These are phyloP conservation scores for Leccinum pellstonianum DNA, from an alignment of 768 basidiomycete genomes.

Conservation along the genomic window DNA sequence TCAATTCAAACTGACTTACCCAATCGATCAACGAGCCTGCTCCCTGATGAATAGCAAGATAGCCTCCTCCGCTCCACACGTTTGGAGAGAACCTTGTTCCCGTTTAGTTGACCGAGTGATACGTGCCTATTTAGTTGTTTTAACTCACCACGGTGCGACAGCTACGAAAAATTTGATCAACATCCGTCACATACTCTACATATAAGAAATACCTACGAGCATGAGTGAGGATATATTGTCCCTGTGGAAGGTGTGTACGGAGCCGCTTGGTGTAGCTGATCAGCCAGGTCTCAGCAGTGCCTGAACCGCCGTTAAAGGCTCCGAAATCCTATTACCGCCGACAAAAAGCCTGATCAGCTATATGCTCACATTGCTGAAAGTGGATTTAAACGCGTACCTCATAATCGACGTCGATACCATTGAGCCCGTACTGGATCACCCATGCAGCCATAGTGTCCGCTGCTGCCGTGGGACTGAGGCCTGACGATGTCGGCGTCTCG, in stretches of 20 bases:
- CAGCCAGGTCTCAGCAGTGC: constrained; percentile 39
- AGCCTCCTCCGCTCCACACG: constrained; percentile 33
- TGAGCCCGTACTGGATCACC: constrained; percentile 47
- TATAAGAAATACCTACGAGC: constrained; percentile 30
- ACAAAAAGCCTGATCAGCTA: neutral
- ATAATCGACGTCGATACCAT: constrained; percentile 57
- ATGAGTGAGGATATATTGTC: constrained; percentile 21
- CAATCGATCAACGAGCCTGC: constrained; percentile 48
- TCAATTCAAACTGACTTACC: constrained; percentile 26
- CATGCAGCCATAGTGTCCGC: constrained; percentile 47
- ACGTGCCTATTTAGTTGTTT: neutral
- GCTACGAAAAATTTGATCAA: constrained; percentile 10
- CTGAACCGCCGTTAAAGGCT: constrained; percentile 35
- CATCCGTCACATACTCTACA: neutral
- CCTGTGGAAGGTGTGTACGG: constrained; percentile 30
- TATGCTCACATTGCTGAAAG: neutral
- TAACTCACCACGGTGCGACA: constrained; percentile 23
- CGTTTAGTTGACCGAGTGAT: neutral
- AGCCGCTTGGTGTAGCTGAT: constrained; percentile 34
- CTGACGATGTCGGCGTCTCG: constrained; percentile 41
- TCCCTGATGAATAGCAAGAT: constrained; percentile 34
- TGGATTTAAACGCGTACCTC: constrained; percentile 30
- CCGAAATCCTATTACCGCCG: constrained; percentile 28
- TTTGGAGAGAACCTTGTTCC: constrained; percentile 21
- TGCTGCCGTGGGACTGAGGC: constrained; percentile 34